Evolutionary conservation across 2,329 filamentous ascomycete genomes (phyloP).

Genomic region (Verticillium zaregamsianum): DNA sequence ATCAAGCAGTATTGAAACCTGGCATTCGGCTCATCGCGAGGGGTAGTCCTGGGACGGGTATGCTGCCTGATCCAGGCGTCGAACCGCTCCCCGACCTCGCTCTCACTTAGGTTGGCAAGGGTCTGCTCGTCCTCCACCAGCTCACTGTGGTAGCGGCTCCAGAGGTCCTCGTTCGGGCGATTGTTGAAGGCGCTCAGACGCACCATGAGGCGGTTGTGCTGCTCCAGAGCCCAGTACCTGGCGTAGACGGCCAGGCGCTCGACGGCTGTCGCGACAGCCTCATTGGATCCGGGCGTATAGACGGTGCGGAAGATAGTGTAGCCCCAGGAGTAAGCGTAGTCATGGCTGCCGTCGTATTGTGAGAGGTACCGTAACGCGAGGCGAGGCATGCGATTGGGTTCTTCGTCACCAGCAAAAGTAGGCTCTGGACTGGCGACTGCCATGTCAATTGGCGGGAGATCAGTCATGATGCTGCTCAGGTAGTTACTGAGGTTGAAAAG

Average conservation of each 20-base stretch:
- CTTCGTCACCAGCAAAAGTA: conserved; percentile 8
- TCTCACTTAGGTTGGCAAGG: conserved; percentile 7
- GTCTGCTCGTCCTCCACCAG: conserved; percentile 13
- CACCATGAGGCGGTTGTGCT: conserved; percentile 4
- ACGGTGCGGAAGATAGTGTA: conserved; percentile 18
- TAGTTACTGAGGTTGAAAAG: no score
- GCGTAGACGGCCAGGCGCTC: conserved; percentile 14
- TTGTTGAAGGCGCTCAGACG: conserved; percentile 4
- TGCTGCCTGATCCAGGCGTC: conserved; percentile 12
- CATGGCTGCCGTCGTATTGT: conserved; percentile 14
- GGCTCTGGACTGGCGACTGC: conserved; percentile 11
- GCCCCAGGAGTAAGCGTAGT: conserved; percentile 17
- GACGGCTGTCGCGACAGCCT: conserved; percentile 10
- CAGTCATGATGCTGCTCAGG: neutral
- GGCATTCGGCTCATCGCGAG: conserved; percentile 5
- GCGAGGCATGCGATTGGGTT: conserved; percentile 8
- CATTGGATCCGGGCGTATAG: conserved; percentile 14
- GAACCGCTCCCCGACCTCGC: conserved; percentile 13
- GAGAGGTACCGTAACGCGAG: conserved; percentile 9
- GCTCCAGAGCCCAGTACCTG: conserved; percentile 6
- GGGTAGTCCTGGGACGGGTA: neutral
- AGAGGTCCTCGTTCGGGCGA: conserved; percentile 13
- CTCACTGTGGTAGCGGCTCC: conserved; percentile 14
- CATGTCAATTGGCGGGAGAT: conserved; percentile 10
- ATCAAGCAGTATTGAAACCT: conserved; percentile 16